Base-by-base conservation (phyloP, 1,284 basidiomycete species). In the Pseudomicrostroma phylloplanum region DNA sequence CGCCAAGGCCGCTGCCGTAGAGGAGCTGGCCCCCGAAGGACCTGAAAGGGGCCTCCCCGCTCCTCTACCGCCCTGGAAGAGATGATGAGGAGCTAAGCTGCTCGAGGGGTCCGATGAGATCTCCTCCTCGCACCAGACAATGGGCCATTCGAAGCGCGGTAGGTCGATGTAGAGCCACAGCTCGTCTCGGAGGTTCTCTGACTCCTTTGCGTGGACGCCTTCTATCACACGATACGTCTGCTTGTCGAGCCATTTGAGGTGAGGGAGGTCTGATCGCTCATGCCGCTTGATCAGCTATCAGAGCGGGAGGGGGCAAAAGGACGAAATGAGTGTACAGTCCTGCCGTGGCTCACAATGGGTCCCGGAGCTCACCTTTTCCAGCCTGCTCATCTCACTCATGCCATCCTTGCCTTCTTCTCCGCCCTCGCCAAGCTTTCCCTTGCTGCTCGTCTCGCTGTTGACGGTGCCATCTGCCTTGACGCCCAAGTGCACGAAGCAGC, bases 91-190 rank as follows among this genome's bases (percentile, higher is more conserved):
- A 9, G 30, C 30, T 36, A 36, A 36, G 53, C 49, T 53, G 51
- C 25, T 25, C 13, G 51, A 54, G 19, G 21, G 51, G 21, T 46
- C 30, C 25, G 54, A 36, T 13, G 43, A 6, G 4, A 41, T 30
- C 42, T 79, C 77, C 2, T 66, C 68, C 64, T 79, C 94, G 65
- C 88, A 90, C 79, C 90, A 99, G 55, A 98, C 88, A n/a, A 99
- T 88, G 0, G 96, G 94, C 76, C 96, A 93, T 77, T 97, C 94
- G 74, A 96, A 98, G n/a, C 91, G 85, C 0, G 94, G 96, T 42
- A 98, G 80, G 80, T 98, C 94, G 54, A 98, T 87, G 78, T 97
- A 97, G 4, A 98, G 84, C 74, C 91, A 96, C 0, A 76, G 64
- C 56, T 69, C 65, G 30, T 73, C 59, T 7, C 7, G n/a, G 7